Evolutionary conservation across 2,329 filamentous ascomycete genomes (phyloP).

Genomic region (Aspergillus pseudonomiae): DNA sequence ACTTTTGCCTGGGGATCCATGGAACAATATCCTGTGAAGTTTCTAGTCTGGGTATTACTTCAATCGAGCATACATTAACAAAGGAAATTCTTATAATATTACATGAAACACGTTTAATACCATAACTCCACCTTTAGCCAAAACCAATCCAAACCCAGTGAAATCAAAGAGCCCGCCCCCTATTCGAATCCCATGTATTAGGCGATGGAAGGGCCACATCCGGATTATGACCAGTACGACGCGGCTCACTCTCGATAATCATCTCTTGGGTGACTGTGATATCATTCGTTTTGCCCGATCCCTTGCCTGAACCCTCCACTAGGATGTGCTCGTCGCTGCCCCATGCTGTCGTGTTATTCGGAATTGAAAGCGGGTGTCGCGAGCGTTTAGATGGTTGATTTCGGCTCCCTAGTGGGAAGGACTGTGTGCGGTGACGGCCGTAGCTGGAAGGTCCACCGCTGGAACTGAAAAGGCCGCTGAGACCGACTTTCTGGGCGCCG

Average conservation of each 20-base stretch:
- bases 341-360: constrained; percentile 23
- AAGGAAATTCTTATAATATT: background rate
- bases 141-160: background rate
- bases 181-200: background rate
- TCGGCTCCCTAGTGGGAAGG: constrained; percentile 26
- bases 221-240: background rate
- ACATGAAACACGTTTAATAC: background rate
- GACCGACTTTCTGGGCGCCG: constrained; percentile 28
- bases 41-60: too few relatives aligned
- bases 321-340: constrained; percentile 35
- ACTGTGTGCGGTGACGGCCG: constrained; percentile 14
- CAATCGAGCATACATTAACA: background rate
- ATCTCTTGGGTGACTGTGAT: constrained; percentile 33
- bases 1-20: too few relatives aligned
- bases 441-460: constrained; percentile 16
- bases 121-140: background rate
- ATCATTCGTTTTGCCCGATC: constrained; percentile 16
- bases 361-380: background rate
- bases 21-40: too few relatives aligned
- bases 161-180: background rate
- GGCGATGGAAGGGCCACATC: background rate
- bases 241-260: constrained; percentile 27
- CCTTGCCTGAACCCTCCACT: constrained; percentile 1
- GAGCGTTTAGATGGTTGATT: constrained; percentile 11
- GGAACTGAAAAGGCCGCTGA: constrained; percentile 31